Evolutionary conservation across 306 rosid species (phyloP).

Genomic region (Vigna unguiculata): DNA sequence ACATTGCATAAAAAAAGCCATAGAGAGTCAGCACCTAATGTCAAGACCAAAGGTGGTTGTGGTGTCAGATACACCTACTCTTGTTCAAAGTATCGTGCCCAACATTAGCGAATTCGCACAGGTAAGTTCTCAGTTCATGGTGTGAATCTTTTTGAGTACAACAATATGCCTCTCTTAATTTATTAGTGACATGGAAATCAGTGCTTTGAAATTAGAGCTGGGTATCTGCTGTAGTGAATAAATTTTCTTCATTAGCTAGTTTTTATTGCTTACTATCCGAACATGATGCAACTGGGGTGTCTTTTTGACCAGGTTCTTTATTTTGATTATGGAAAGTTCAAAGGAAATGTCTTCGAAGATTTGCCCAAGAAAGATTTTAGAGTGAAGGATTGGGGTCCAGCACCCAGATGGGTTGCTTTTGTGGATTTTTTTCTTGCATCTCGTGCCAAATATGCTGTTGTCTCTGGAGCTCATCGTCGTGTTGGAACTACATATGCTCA

Average conservation of each 20-base stretch:
- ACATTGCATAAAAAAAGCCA: constrained; percentile 70
- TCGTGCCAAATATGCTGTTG: constrained; percentile 75
- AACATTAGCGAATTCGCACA: constrained; percentile 79
- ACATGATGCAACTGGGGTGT: constrained; percentile 9
- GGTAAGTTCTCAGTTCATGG: constrained; percentile 58
- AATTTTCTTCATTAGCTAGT: constrained; percentile 19
- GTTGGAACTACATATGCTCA: constrained; percentile 99
- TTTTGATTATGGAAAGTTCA: constrained; percentile 80
- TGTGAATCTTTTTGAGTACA: constrained; percentile 1
- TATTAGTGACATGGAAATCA: constrained; percentile 3
- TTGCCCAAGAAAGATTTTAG: constrained; percentile 72
- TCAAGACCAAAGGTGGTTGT: constrained; percentile 78
- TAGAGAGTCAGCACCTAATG: constrained; percentile 44
- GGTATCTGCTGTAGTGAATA: constrained; percentile 12
- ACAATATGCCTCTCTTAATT: constrained; percentile 9
- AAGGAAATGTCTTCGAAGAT: constrained; percentile 67
- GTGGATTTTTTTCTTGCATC: constrained; percentile 97
- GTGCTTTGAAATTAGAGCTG: constrained; percentile 2
- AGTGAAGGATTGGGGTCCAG: constrained; percentile 95
- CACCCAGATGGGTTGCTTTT: constrained; percentile 99
- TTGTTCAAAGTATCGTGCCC: constrained; percentile 61
- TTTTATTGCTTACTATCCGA: constrained; percentile 21
- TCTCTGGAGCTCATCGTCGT: constrained; percentile 94
- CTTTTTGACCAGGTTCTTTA: constrained; percentile 72
- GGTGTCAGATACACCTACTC: constrained; percentile 88